Evolutionary conservation across 176 grass and related monocot species (phyloP), one percentile per base, ranked within the genome.

Genomic region (Musa schizocarpa): DNA sequence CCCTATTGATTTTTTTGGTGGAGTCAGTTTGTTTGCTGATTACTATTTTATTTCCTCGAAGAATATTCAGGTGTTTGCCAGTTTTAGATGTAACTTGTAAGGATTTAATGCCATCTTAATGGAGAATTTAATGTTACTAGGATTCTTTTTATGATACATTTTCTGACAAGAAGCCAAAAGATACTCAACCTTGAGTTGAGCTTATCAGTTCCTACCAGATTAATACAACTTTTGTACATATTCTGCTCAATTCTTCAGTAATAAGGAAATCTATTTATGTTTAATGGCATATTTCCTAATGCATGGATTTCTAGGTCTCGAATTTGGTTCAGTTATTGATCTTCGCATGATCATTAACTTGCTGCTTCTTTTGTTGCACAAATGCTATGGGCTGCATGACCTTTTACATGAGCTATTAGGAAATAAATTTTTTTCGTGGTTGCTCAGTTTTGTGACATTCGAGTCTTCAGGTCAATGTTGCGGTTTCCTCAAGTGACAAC

Each of bases 381-480:
- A 43, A 43, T 43, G 34, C 34, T 43, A 43, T 43, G 34, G 55
- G 55, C 55, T 57, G 55, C 55, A 19, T 17, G 13, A 19, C 0
- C 13, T 29, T 67, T 67, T 67, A 27, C 23, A 11, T 27, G 9
- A 27, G 9, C 9, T 67, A 27, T 67, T 3, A 24, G 11, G 11
- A 67, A 26, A 14, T 23, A 6, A 23, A 22, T 50, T 5, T 20
- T 27, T 22, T 19, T 55, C 14, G 3, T 56, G 14, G 0, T 73
- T 70, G 79, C 68, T 54, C 9, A 25, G 23, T 73, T 69, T 21
- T 24, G 26, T 68, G n/a, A 34, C 50, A 43, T 43, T 43, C 4
- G 53, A 21, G 62, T 86, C 72, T 50, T 29, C 87, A 98, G 94
- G 90, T 93, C 52, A 85, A 91, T 78, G 84, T 89, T 57, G 62